Evolutionary conservation across 805 yeast species (phyloP).

Genomic region (Saturnispora serradocipensis): DNA sequence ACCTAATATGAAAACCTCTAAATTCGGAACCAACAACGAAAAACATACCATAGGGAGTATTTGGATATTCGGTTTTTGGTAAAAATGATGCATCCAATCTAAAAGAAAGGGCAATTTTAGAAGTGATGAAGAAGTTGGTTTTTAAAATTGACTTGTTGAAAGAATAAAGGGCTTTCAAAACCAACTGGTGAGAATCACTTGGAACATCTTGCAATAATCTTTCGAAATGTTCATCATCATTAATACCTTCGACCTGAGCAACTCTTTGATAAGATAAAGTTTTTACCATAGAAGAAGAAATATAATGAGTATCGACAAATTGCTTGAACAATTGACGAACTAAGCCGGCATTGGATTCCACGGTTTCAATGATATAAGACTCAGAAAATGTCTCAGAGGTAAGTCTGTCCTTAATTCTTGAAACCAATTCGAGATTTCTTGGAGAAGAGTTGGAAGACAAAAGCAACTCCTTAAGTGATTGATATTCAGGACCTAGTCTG

Average conservation of each 20-base stretch:
- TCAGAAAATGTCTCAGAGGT: conserved; percentile 91
- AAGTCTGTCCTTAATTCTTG: conserved; percentile 75
- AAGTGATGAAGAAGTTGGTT: conserved; percentile 88
- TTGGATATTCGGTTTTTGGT: conserved; percentile 83
- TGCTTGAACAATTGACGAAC: conserved; percentile 79
- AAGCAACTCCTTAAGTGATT: conserved; percentile 47
- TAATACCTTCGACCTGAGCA: conserved; percentile 65
- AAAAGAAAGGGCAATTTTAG: conserved; percentile 92
- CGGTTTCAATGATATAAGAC: conserved; percentile 68
- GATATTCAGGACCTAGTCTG: conserved; percentile 86
- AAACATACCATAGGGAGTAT: conserved; percentile 89
- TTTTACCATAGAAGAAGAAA: conserved; percentile 56
- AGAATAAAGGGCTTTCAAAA: conserved; percentile 61
- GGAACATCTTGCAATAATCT: conserved; percentile 60
- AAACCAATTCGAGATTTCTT: conserved; percentile 67
- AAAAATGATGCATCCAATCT: conserved; percentile 80
- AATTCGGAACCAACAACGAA: conserved; percentile 93
- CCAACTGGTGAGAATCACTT: conserved; percentile 70
- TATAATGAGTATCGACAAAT: conserved; percentile 86
- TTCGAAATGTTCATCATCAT: conserved; percentile 67
- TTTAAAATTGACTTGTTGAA: conserved; percentile 84
- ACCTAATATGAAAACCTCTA: conserved; percentile 94
- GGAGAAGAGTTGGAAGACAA: conserved; percentile 46
- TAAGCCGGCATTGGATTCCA: conserved; percentile 59
- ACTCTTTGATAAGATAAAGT: conserved; percentile 85